Conservation (phyloP, 1,284 basidiomycete species). For the Testicularia cyperi region DNA sequence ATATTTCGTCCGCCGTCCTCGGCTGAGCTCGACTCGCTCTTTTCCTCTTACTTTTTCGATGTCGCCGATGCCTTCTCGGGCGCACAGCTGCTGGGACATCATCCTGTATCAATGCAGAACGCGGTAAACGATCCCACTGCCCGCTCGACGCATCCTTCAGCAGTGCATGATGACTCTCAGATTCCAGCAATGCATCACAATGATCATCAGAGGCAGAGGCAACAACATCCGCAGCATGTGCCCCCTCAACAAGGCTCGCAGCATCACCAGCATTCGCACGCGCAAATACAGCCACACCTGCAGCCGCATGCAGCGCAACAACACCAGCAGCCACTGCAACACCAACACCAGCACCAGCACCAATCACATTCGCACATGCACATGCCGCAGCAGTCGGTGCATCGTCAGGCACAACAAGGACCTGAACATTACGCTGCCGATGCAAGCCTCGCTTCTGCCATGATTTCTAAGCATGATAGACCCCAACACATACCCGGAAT, state of each 20-base stretch:
- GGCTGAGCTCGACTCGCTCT: conserved; percentile 38
- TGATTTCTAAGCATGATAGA: no score
- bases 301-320: background rate
- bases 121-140: no score
- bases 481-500: no score
- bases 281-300: no score
- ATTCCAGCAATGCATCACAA: background rate
- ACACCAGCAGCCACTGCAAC: background rate
- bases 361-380: background rate
- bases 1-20: conserved; percentile 35
- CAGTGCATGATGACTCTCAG: no score
- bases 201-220: conserved; percentile 1
- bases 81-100: no score
- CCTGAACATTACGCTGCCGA: no score
- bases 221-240: background rate
- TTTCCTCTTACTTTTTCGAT: conserved; percentile 40
- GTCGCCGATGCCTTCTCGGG: conserved; percentile 19
- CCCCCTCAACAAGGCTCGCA: background rate
- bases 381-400: background rate
- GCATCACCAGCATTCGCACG: no score
- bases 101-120: no score
- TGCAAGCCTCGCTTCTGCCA: no score
- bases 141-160: no score
- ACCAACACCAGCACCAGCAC: background rate
- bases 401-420: no score